A percentile compares a stretch with the other conserved stretches of the same genome.
These are phyloP conservation scores for Penicillium sp. DNA, from an alignment of 2,329 filamentous ascomycete genomes.

Conservation along the genomic window DNA sequence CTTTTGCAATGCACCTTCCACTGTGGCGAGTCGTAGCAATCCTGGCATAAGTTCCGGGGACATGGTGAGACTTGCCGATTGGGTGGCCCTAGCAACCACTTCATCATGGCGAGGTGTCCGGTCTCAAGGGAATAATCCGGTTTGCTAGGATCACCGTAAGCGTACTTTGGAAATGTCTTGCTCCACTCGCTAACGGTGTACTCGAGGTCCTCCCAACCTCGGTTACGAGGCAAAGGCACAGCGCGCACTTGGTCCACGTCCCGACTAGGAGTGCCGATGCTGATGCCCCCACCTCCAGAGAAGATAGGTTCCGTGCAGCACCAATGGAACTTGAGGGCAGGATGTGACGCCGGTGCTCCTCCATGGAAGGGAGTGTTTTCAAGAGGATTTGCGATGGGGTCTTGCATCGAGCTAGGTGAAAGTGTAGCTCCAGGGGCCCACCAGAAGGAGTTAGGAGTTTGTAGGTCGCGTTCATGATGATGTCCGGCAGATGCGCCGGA, in stretches of 20 bases:
- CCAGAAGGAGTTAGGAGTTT: constrained; percentile 50
- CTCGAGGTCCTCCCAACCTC: constrained; percentile 58
- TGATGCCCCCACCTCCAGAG: constrained; percentile 60
- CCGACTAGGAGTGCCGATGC: constrained; percentile 54
- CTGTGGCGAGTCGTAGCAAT: constrained; percentile 58
- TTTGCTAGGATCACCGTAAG: constrained; percentile 39
- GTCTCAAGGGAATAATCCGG: constrained; percentile 42
- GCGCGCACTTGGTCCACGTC: constrained; percentile 58
- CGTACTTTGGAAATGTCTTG: constrained; percentile 41
- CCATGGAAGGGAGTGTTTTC: constrained; percentile 33
- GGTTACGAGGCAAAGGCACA: constrained; percentile 55
- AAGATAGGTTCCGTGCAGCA: constrained; percentile 62
- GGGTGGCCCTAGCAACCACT: constrained; percentile 50
- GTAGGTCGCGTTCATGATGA: constrained; percentile 2
- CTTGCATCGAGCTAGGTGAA: constrained; percentile 61
- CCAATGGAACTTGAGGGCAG: constrained; percentile 58
- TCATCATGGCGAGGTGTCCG: constrained; percentile 45
- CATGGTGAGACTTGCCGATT: constrained; percentile 49
- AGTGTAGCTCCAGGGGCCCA: constrained; percentile 58
- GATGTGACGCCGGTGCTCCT: constrained; percentile 39
- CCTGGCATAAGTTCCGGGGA: constrained; percentile 58
- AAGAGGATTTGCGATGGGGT: constrained; percentile 39
- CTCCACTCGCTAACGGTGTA: constrained; percentile 45
- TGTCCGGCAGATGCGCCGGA: constrained; percentile 10
- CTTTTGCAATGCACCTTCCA: constrained; percentile 62